Evolutionary conservation across 176 grass and related monocot genomes (phyloP).

Genomic region (Oryza rufipogon): DNA sequence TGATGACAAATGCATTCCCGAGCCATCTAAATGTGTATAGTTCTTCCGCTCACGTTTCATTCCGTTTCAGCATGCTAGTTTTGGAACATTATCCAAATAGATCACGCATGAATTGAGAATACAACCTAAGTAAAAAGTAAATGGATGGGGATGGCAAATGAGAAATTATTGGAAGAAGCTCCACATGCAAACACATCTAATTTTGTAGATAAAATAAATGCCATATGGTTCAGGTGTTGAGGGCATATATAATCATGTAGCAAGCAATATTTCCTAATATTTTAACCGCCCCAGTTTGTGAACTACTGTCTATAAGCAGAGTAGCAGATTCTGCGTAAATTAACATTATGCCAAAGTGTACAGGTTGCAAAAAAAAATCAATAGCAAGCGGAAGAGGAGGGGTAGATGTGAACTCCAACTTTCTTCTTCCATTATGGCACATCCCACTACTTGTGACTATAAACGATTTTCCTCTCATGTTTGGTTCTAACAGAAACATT

Average conservation of each 20-base stretch:
- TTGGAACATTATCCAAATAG: neutral
- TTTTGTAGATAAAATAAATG: neutral
- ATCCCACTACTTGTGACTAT: neutral
- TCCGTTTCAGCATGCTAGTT: neutral
- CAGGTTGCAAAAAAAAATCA: neutral
- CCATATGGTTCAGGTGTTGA: neutral
- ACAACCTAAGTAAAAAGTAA: neutral
- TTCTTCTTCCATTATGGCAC: neutral
- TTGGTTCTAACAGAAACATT: neutral
- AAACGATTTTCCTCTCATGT: neutral
- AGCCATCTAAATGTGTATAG: neutral
- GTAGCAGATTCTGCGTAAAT: neutral
- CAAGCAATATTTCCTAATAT: neutral
- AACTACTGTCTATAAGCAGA: neutral
- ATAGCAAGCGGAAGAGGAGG: neutral
- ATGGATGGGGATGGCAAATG: neutral
- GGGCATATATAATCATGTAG: neutral
- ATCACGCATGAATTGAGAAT: neutral
- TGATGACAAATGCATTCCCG: neutral
- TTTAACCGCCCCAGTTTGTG: neutral
- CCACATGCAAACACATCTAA: neutral
- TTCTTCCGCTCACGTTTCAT: neutral
- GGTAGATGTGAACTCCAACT: neutral
- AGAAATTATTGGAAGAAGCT: neutral
- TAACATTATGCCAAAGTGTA: too few species aligned